Evolutionary conservation across 371 early-diverging fungal genomes (phyloP), one percentile per base, ranked within the genome.

Genomic region (Rhizopus delemar): DNA sequence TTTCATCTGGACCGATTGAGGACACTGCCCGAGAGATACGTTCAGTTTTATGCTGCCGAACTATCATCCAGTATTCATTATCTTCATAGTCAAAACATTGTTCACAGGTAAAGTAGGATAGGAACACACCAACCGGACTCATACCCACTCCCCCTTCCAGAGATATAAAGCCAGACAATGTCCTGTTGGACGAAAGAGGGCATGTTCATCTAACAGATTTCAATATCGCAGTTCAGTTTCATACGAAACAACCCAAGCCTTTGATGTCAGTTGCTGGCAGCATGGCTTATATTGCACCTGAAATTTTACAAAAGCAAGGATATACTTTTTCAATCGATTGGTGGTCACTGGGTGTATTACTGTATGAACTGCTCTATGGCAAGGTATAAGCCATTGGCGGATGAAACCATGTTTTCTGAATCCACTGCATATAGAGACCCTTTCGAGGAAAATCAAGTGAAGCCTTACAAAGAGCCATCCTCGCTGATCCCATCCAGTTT

Each of bases 141-240:
- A 22, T 29, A 31, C 16, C 32, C 22, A 29, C 4, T 9, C 8
- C 0, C 0, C 7, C 32, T 36, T 15, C 16, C 34, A 82, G 95
- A 46, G 96, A 97, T 74, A 57, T 94, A 43, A 94, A 94, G 68
- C 97, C 97, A 0, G 96, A 95, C 65, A 95, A 96, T 73, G 85
- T 96, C 7, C 70, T 98, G 16, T 69, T 97, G 59, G 93, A 93
- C 59, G 86, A 83, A 59, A 74, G 80, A 35, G 95, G 95, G 31
- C 93, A 94, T 60, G 89, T 86, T 0, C 91, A 93, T 59, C 63
- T 96, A 55, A 90, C 93, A 0, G 96, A 96, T 71, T 96, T 96
- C 65, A 93, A 93, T 69, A 87, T 92, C 62, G 93, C 93, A 5
- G 85, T 83, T 9, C 81, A 35, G 9, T 12, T 60, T 5, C 36